Base-by-base conservation (phyloP, 2,329 filamentous ascomycete genomes). In the Davidsoniella virescens region DNA sequence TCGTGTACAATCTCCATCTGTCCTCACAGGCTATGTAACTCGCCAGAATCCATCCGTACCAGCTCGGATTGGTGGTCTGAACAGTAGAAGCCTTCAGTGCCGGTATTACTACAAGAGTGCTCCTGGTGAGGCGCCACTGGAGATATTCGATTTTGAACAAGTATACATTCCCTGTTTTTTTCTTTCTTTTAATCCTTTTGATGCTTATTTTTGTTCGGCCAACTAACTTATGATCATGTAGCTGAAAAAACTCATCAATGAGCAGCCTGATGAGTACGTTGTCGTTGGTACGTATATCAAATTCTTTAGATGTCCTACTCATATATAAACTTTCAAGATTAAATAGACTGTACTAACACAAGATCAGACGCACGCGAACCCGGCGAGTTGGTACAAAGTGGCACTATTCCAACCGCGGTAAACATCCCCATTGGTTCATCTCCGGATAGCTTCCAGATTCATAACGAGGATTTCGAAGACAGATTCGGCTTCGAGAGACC, bases 371-470 rank as follows among this genome's bases (percentile, higher is more conserved):
- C 82, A 48, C 84, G 85, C 62, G 84, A 90, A 62, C 82, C 82
- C 2, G 57, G 59, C 55, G 86, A 92, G 62, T 75, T 83, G 53
- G 58, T 65, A 47, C 62, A 68, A 5, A 76, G 75, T 7, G 84
- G 84, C 56, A 74, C 69, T 55, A 95, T 98, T 60, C 92, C 92
- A 1, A 75, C 75, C 43, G 80, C 87, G 1, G 67, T 90, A 59
- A 90, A 90, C 68, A 76, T 98, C 45, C 90, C 92, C 47, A 72
- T 96, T 55, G 75, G 72, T 6, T 82, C 80, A 5, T 73, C 79
- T 40, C 80, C 87, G 1, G 87, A 95, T 63, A 82, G 82, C 53
- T 80, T 93, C 59, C 82, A 87, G 63, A 72, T 95, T 6, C 63
- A 71, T 0, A 70, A 73, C 0, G 82, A 85, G 10, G 87, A 94